phyloP scores from a whole-genome alignment of 805 yeast genomes.

The Hanseniaspora hatyaiensis region DNA sequence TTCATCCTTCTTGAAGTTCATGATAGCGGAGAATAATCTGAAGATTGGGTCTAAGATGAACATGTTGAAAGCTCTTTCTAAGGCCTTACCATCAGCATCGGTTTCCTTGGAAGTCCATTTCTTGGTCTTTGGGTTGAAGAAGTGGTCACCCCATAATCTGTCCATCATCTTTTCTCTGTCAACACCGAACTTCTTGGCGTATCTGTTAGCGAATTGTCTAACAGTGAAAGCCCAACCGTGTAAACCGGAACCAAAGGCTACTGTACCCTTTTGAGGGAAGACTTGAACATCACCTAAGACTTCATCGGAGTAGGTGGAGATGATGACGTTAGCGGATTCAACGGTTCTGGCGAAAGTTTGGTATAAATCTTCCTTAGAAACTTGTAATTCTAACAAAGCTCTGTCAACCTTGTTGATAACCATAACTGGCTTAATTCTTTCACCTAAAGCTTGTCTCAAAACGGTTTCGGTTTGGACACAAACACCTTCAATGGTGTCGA shows the following conservation, averaged over 20 bases:
- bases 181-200: constrained; percentile 99
- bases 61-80: constrained; percentile 99
- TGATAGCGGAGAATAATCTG: constrained; percentile 91
- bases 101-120: constrained; percentile 95
- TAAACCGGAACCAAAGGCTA: constrained; percentile 99
- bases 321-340: constrained; percentile 97
- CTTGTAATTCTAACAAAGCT: constrained; percentile 97
- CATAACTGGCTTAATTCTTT: constrained; percentile 98
- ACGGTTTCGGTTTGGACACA: constrained; percentile 99
- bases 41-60: constrained; percentile 97
- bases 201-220: constrained; percentile 95
- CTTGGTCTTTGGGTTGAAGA: constrained; percentile 99
- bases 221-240: constrained; percentile 99
- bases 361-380: constrained; percentile 96
- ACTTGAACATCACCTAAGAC: constrained; percentile 93
- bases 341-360: constrained; percentile 97
- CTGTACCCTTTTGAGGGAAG: constrained; percentile 98
- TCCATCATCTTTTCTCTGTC: constrained; percentile 96
- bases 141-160: constrained; percentile 99
- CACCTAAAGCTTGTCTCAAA: constrained; percentile 96
- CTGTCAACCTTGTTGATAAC: constrained; percentile 98
- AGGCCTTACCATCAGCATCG: constrained; percentile 87
- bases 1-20: constrained; percentile 99
- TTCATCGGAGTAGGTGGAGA: constrained; percentile 86
- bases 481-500: constrained; percentile 99